Percentiles rank a stretch among this genome's conserved stretches.
Conservation (phyloP, 768 basidiomycete species). For the Phylloporus rhodoxanthus region DNA sequence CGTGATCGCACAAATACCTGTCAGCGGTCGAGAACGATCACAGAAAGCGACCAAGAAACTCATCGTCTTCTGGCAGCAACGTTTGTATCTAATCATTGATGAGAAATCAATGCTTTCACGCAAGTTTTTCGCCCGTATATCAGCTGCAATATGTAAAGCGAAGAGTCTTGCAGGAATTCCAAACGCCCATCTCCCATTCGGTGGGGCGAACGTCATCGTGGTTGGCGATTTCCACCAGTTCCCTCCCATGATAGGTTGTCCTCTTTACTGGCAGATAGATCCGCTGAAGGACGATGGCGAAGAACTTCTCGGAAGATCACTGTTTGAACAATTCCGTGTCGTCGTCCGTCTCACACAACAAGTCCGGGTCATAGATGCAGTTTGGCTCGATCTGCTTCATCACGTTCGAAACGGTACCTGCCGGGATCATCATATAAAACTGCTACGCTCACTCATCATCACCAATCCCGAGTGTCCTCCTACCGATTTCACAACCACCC, state of each 20-base stretch:
- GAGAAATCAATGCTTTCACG: background rate
- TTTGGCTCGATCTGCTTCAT: background rate
- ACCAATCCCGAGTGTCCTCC: slow-evolving; percentile 7
- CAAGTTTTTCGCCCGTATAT: background rate
- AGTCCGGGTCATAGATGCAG: background rate
- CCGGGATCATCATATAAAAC: slow-evolving; percentile 19
- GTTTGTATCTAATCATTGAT: background rate
- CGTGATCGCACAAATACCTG: background rate
- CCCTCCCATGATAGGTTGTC: background rate
- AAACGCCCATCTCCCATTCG: too few species aligned
- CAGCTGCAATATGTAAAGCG: background rate
- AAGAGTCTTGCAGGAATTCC: background rate
- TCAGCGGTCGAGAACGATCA: background rate
- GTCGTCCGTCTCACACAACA: background rate
- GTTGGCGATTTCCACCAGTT: background rate
- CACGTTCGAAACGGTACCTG: slow-evolving; percentile 25
- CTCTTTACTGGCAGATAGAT: background rate
- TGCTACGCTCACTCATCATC: slow-evolving; percentile 22
- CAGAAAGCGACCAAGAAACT: background rate
- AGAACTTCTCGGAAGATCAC: background rate
- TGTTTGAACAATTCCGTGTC: background rate
- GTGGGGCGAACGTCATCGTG: background rate
- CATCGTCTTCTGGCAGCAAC: background rate
- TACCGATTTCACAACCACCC: slow-evolving; percentile 21
- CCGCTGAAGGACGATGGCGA: background rate